Base-by-base conservation (phyloP, 73 alveolate genomes). In the Symbiodinium pilosum region DNA sequence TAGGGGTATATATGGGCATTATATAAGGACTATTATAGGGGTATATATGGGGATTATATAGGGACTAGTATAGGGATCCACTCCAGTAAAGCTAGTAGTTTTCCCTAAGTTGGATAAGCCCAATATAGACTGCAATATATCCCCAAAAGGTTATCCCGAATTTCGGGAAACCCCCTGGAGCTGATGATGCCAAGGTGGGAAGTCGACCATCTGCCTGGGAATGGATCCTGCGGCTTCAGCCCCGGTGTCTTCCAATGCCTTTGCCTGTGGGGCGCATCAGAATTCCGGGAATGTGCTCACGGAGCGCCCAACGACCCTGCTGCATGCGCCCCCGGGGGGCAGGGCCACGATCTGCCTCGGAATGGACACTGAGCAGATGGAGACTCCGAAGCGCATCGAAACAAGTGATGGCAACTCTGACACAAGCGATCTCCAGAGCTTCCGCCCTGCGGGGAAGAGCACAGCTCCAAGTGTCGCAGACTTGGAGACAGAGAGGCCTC, bases 321-420 rank as follows among this genome's bases (percentile, higher is more conserved):
- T 92, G 39, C 81, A 43, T 44, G 91, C 88, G 6, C 91, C 98
- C 9, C 98, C 98, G 2, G 98, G 98, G 2, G 98, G 98, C n/a
- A 56, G 32, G 18, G 52, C 98, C 42, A 93, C 93, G 39, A 44
- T 93, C 39, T 77, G 84, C 68, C 28, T 93, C 71, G 84, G 93
- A 12, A 75, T 36, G 86, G 20, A 75, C 86, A 36, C 85, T 28
- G 86, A 75, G 86, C 36, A 21, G 7, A 64, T 20, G 8, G 83
- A 5, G 11, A 34, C 6, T 6, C 59, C 59, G 6, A 14, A 6
- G 14, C 24, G 30, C 36, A 30, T 21, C 39, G 81, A 32, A 64
- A 28, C 21, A 36, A 6, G 21, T 47, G 77, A 64, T 64, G 81
- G 20, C 24, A 38, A 64, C 24, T 28, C 81, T 26, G 81, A 64